These are phyloP conservation scores for Rhodofomes roseus DNA, from an alignment of 1,284 basidiomycete species.

Conservation along the genomic window DNA sequence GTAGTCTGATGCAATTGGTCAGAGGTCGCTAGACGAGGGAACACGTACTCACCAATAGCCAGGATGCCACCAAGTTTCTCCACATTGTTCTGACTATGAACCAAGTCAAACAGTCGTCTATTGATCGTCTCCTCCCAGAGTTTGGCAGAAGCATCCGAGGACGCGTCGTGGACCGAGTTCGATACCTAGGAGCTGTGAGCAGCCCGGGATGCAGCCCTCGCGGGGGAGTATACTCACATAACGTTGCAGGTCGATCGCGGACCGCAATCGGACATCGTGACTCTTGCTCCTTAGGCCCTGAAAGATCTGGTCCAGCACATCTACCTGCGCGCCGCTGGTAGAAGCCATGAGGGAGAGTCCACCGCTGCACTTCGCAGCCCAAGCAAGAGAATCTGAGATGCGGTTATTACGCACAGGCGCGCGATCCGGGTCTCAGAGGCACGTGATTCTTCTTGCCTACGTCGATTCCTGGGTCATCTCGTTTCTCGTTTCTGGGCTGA, in stretches of 20 bases:
- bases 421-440: neutral
- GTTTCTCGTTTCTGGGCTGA: too few relatives aligned
- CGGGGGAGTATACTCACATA: conserved; percentile 45
- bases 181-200: conserved; percentile 50
- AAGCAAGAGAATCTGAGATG: neutral
- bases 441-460: too few relatives aligned
- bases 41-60: conserved; percentile 66
- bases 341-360: conserved; percentile 46
- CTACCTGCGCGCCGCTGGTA: conserved; percentile 49
- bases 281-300: conserved; percentile 59
- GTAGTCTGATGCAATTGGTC: conserved; percentile 46
- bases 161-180: conserved; percentile 70
- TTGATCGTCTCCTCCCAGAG: conserved; percentile 83
- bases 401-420: neutral
- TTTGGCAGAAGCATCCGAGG: conserved; percentile 71
- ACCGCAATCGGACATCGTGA: conserved; percentile 56
- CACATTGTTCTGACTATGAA: conserved; percentile 71
- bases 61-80: conserved; percentile 81
- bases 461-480: too few relatives aligned
- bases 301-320: conserved; percentile 63
- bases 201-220: too few relatives aligned
- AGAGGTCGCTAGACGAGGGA: conserved; percentile 1
- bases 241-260: conserved; percentile 64
- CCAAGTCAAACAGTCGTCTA: conserved; percentile 75
- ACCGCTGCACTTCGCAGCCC: neutral